A percentile compares a stretch with the other conserved stretches of the same genome.
Evolutionary conservation across 768 basidiomycete genomes (phyloP).

Genomic region (Leccinum subgranulosum): DNA sequence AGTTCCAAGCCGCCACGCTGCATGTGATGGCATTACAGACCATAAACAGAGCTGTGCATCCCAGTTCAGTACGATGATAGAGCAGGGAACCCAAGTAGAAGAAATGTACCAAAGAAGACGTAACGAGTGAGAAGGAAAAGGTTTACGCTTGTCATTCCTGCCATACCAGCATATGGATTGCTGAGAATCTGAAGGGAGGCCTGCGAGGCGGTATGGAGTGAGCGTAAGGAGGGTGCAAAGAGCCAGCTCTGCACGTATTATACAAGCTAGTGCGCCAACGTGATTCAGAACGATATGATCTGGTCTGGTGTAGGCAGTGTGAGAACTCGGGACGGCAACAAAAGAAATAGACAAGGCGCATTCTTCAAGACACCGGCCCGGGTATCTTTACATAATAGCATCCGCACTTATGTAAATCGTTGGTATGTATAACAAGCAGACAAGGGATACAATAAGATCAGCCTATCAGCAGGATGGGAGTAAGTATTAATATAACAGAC

Average conservation of each 20-base stretch:
- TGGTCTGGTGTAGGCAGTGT: conserved; percentile 16
- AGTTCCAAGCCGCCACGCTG: conserved; percentile 69
- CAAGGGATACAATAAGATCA: conserved; percentile 20
- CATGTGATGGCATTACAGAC: conserved; percentile 63
- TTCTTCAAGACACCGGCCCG: neutral
- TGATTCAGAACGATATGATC: conserved; percentile 2
- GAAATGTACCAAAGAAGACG: conserved; percentile 51
- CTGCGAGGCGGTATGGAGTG: conserved; percentile 33
- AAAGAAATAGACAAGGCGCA: neutral
- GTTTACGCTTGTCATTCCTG: conserved; percentile 38
- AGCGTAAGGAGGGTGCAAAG: conserved; percentile 18
- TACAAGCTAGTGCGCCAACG: conserved; percentile 5
- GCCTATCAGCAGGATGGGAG: conserved; percentile 11
- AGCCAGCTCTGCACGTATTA: conserved; percentile 26
- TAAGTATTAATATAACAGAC: conserved; percentile 19
- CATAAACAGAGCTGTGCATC: conserved; percentile 50
- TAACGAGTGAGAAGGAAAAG: conserved; percentile 53
- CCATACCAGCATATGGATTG: conserved; percentile 29
- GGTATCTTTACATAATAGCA: neutral
- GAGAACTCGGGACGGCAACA: conserved; percentile 3
- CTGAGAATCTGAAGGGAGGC: conserved; percentile 11
- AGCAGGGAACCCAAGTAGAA: neutral
- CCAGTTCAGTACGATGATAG: neutral
- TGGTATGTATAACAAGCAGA: conserved; percentile 8
- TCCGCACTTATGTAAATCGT: conserved; percentile 5